These are phyloP conservation scores for Fallopia convolvulus DNA, from an alignment of 148 eudicot genomes.

Conservation along the genomic window DNA sequence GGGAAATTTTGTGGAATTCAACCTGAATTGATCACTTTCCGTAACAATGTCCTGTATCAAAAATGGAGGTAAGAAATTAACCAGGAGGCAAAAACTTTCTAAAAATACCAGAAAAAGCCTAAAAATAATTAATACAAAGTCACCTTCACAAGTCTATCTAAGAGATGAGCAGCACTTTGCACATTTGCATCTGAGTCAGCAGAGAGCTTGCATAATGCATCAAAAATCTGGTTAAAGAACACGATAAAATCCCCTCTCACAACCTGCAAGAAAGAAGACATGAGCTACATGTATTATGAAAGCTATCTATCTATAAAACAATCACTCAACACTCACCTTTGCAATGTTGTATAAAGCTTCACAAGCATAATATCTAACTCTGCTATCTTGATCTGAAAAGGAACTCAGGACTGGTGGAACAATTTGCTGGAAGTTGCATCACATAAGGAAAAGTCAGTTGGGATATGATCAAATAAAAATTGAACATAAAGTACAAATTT, in stretches of 20 bases:
- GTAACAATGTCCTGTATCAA: constrained; percentile 86
- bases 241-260: constrained; percentile 97
- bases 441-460: constrained; percentile 10
- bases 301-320: neutral
- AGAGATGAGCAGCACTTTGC: constrained; percentile 98
- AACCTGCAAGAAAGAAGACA: constrained; percentile 60
- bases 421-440: constrained; percentile 59
- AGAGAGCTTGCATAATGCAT: constrained; percentile 92
- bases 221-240: constrained; percentile 93
- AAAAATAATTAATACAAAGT: neutral
- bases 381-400: constrained; percentile 81
- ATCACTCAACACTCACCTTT: constrained; percentile 48
- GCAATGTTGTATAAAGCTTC: constrained; percentile 98
- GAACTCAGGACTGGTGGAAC: constrained; percentile 90
- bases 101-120: neutral
- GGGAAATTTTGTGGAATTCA: neutral
- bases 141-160: constrained; percentile 97
- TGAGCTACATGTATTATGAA: constrained; percentile 13
- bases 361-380: constrained; percentile 99
- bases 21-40: constrained; percentile 98
- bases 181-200: constrained; percentile 94
- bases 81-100: neutral
- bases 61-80: constrained; percentile 17
- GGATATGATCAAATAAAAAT: neutral
- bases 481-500: neutral